Evolutionary conservation across 2,329 filamentous ascomycete genomes (phyloP).

Genomic region (Fusarium oligoseptatum): DNA sequence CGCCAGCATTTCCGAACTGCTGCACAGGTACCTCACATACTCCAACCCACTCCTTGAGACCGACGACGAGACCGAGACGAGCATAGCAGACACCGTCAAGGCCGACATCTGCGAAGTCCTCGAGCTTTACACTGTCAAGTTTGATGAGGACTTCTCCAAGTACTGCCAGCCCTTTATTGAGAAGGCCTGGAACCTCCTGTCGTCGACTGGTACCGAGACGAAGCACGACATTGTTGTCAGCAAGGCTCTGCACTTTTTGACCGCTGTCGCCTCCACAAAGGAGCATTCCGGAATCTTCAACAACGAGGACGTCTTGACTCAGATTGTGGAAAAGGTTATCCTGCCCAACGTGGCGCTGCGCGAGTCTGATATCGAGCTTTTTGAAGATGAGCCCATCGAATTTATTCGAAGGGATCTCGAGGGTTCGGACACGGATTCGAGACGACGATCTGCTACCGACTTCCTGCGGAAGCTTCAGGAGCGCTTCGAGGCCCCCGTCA

Average conservation of each 20-base stretch:
- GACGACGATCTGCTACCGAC: constrained; percentile 91
- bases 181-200: constrained; percentile 91
- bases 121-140: constrained; percentile 93
- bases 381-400: constrained; percentile 98
- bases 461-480: constrained; percentile 91
- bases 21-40: constrained; percentile 95
- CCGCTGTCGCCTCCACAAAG: constrained; percentile 83
- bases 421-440: constrained; percentile 94
- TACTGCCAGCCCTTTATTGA: constrained; percentile 88
- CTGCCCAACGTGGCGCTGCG: constrained; percentile 91
- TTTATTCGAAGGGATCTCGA: constrained; percentile 96
- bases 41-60: constrained; percentile 86
- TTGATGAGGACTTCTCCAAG: constrained; percentile 90
- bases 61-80: constrained; percentile 90
- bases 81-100: constrained; percentile 87
- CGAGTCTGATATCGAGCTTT: constrained; percentile 94
- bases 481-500: constrained; percentile 88
- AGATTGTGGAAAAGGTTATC: constrained; percentile 96
- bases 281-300: constrained; percentile 90
- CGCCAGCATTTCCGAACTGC: constrained; percentile 77
- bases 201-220: constrained; percentile 85
- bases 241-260: constrained; percentile 94
- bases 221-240: constrained; percentile 96
- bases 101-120: constrained; percentile 93
- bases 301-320: constrained; percentile 80